Evolutionary conservation across 306 rosid genomes (phyloP), one percentile per base, ranked within the genome.

Genomic region (barrel medic (Medicago truncatula)): DNA sequence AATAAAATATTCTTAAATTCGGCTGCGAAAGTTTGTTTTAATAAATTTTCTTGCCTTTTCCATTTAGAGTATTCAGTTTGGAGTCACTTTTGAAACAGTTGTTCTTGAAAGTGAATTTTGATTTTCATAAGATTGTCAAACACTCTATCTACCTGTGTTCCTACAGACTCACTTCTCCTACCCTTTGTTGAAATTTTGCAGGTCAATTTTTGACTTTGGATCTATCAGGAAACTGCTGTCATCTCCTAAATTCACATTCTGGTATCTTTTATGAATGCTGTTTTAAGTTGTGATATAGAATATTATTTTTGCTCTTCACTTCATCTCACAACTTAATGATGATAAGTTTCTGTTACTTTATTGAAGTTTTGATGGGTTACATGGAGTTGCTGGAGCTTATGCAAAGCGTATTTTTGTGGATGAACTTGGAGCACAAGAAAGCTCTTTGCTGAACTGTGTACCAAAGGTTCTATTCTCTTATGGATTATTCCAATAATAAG

Each of bases 311-410:
- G 57, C 17, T 58, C 23, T 34, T 9, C 15, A 28, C 52, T 65
- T 21, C 70, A 15, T 70, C 40, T 14, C 64, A 44, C 62, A 63
- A 76, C 81, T 34, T 34, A 6, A 18, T 66, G 60, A 71, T 25
- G 21, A 67, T 57, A 25, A 66, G 10, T 25, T 23, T 72, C 52
- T 77, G 71, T 76, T 62, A 36, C 76, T 39, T 21, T 73, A 31
- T 84, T 75, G 80, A 75, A 96, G 99, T 73, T 96, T 43, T 76
- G 99, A 92, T 71, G 96, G 90, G 5, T 85, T 96, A 53, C 92
- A 96, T 80, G 99, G 99, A 47, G 99, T 92, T 77, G 99, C 78
- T 81, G 99, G 99, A 75, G 98, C 99, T 66, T 96, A 96, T 86
- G 99, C 99, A 31, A 89, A 89, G 56, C 79, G 90, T 61, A 92